Evolutionary conservation across 139 green algal genomes (phyloP), one percentile per base, ranked within the genome.

Genomic region (Coelastrella sp.): DNA sequence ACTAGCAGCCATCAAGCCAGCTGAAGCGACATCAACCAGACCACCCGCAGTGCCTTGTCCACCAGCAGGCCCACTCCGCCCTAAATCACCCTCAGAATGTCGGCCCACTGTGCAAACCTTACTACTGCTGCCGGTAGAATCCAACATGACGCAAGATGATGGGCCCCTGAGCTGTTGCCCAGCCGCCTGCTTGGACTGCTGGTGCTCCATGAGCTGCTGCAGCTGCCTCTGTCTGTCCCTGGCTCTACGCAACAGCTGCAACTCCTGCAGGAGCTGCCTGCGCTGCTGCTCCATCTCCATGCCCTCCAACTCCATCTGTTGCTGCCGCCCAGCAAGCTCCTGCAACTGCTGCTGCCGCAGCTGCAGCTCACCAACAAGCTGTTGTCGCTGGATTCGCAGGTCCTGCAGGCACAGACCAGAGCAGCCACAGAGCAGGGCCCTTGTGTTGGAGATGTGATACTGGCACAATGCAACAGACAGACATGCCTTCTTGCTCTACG

Each of bases 231-330:
- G 73, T 76, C 85, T 61, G 24, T 84, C 58, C 8, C 58, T 35
- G 6, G 73, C 57, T 12, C 74, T 76, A 19, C 85, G 20, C 24
- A 90, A 59, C 73, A 90, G 59, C 56, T 84, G 85, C 73, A 90
- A 78, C 74, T 90, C 85, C 57, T 84, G 73, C 73, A 90, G 58
- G 73, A 90, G 85, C 73, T 90, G 73, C 57, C 59, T 61, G 58
- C 85, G 85, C 74, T 90, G 85, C 85, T 76, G 72, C 72, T 90
- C 85, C 85, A 90, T 65, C 85, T 84, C 63, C 83, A 88, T 74
- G 8, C 59, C 82, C 82, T 87, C 68, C 72, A 82, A 72, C 85
- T 90, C 68, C 68, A 90, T 74, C 25, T 70, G 58, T 58, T 83
- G 72, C 58, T 90, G 85, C 58, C 74, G 73, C 22, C 72, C 85